phyloP scores from a whole-genome alignment of 1,139 yeast species.

The Pichia sp. region DNA sequence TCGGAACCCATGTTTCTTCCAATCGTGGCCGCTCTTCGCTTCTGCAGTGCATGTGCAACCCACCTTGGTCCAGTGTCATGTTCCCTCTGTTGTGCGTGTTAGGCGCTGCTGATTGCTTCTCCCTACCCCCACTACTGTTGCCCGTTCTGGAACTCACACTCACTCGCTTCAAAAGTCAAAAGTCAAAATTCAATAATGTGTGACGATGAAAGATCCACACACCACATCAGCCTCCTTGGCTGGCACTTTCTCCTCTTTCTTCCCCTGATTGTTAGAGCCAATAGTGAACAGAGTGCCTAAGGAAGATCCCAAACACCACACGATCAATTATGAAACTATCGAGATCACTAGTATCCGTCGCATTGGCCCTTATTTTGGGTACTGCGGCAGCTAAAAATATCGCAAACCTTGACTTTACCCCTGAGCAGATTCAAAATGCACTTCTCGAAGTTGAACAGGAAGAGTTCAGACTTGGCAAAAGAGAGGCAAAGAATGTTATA shows the following conservation, averaged over 20 bases:
- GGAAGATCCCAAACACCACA: no score
- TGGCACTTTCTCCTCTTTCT: no score
- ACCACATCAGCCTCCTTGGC: no score
- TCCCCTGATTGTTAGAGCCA: no score
- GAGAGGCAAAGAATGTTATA: conserved; percentile 17
- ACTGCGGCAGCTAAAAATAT: conserved; percentile 17
- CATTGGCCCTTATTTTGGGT: conserved; percentile 5
- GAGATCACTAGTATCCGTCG: not conserved
- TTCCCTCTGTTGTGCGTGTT: not conserved
- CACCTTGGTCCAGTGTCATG: no score
- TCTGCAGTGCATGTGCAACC: no score
- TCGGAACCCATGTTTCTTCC: conserved; percentile 9
- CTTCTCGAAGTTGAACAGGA: conserved; percentile 9
- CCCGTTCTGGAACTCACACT: not conserved
- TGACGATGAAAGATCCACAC: no score
- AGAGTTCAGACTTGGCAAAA: conserved; percentile 11
- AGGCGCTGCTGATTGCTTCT: no score
- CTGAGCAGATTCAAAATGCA: conserved; percentile 6
- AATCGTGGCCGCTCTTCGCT: no score
- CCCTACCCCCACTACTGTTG: not conserved
- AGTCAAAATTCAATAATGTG: no score
- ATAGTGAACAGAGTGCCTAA: no score
- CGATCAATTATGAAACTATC: conserved; percentile 5
- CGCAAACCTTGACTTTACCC: conserved; percentile 5
- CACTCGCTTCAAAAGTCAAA: no score